Base-by-base conservation (phyloP, 1,284 basidiomycete species). In the Ceratobasidium sp. region DNA sequence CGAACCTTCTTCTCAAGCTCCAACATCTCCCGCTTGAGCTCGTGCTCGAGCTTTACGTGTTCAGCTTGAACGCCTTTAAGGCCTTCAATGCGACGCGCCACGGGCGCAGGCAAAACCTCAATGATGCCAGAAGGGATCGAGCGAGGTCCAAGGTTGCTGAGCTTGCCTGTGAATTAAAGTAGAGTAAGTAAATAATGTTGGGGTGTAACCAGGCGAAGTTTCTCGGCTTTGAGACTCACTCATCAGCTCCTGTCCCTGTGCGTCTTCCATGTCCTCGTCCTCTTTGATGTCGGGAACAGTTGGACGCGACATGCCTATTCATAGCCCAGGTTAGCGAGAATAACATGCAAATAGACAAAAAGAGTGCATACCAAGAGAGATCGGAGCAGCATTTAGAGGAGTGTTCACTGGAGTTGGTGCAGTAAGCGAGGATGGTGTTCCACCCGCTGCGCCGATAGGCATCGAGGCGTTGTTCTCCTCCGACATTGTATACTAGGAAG, bases 21-120 rank as follows among this genome's bases (percentile, higher is more conserved):
- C 73, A 98, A 87, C 79, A 96, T 95, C 83, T 98, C 97, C 80
- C 91, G 89, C 84, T 98, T 98, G 88, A 97, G 98, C 85, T 96
- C 89, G 79, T 93, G 92, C 82, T 98, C 95, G 73, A 98, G 88
- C 81, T 96, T 93, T 78, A 90, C 90, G 83, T 98, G 95, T 85
- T 96, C 92, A 77, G 90, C 90, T 83, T 98, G 96, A 54, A 99
- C 87, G 74, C 96, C 97, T 83, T 98, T 98, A 79, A 99, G 86
- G 47, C 91, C 97, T 83, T 97, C 93, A 79, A 98, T 85, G 79
- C 91, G 92, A 80, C 91, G 86, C 83, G 93, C 94, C 78, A 97
- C 89, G 72, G 91, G 89, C 58, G 86, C 83, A 14, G 96, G 94
- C 57, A 98, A 88, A 78, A 86, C 88, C 85, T 98, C 95, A 82